Conservation (phyloP, 139 green algal genomes). For the Closterium sp. region DNA sequence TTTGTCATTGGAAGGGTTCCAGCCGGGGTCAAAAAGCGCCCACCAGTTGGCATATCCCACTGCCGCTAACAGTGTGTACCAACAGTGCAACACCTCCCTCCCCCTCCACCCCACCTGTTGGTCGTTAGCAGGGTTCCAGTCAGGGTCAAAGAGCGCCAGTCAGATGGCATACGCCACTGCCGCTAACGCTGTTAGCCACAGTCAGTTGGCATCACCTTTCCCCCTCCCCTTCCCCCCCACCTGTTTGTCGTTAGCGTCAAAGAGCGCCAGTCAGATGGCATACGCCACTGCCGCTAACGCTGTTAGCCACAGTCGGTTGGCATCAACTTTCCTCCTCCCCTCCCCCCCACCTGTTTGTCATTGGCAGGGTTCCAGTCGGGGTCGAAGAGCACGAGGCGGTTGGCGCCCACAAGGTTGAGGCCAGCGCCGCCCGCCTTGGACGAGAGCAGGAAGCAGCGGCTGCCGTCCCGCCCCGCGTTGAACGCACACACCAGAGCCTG, state of each 20-base stretch:
- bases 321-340: neutral
- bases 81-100: neutral
- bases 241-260: neutral
- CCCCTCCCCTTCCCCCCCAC: neutral
- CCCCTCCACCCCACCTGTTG: slow-evolving; percentile 49
- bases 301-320: too few relatives aligned
- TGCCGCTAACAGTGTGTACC: neutral
- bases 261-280: neutral
- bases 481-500: slow-evolving; percentile 77
- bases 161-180: too few relatives aligned
- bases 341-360: slow-evolving; percentile 61
- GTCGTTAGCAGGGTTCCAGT: slow-evolving; percentile 91
- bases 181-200: too few relatives aligned
- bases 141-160: too few relatives aligned
- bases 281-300: neutral
- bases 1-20: neutral
- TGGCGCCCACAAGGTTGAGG: slow-evolving; percentile 97
- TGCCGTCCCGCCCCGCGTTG: slow-evolving; percentile 54
- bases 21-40: too few relatives aligned
- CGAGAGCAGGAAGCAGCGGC: slow-evolving; percentile 80
- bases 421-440: slow-evolving; percentile 92
- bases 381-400: slow-evolving; percentile 88
- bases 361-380: slow-evolving; percentile 92
- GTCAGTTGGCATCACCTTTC: neutral
- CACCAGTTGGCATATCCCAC: neutral